These are phyloP conservation scores for Fusarium sp. DNA, from an alignment of 2,329 filamentous ascomycete genomes.

Conservation along the genomic window DNA sequence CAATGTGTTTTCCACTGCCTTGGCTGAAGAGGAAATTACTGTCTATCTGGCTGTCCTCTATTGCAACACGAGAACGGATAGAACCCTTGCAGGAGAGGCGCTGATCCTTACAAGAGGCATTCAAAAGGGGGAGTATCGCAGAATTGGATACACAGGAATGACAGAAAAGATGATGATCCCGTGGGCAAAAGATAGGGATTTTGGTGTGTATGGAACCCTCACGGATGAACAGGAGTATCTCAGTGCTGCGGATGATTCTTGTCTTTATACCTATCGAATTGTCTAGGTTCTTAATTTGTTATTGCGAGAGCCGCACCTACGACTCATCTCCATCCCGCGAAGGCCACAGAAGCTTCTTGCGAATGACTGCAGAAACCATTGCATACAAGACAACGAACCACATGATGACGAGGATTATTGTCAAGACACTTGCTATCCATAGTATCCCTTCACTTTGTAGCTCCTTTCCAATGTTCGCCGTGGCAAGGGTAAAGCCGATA, in stretches of 20 bases:
- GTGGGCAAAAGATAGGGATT: slow-evolving; percentile 17
- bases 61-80: slow-evolving; percentile 4
- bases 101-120: slow-evolving; percentile 23
- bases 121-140: slow-evolving; percentile 32
- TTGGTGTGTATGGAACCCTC: slow-evolving; percentile 25
- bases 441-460: slow-evolving; percentile 42
- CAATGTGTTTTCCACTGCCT: slow-evolving; percentile 1
- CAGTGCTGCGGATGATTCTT: slow-evolving; percentile 1
- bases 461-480: slow-evolving; percentile 43
- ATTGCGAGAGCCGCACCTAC: background rate
- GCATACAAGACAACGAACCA: slow-evolving; percentile 46
- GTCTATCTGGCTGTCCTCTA: slow-evolving; percentile 29
- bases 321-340: slow-evolving; percentile 44
- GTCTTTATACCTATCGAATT: slow-evolving; percentile 30
- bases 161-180: slow-evolving; percentile 6
- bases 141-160: slow-evolving; percentile 22
- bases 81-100: background rate
- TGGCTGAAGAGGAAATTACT: slow-evolving; percentile 3
- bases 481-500: slow-evolving; percentile 46
- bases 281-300: slow-evolving; percentile 11
- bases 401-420: slow-evolving; percentile 37
- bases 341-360: slow-evolving; percentile 46
- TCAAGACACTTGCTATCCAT: slow-evolving; percentile 45
- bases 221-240: slow-evolving; percentile 25
- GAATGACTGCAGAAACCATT: slow-evolving; percentile 37